Base-by-base conservation (phyloP, 805 yeast species). In the Metschnikowia dekortorum region DNA sequence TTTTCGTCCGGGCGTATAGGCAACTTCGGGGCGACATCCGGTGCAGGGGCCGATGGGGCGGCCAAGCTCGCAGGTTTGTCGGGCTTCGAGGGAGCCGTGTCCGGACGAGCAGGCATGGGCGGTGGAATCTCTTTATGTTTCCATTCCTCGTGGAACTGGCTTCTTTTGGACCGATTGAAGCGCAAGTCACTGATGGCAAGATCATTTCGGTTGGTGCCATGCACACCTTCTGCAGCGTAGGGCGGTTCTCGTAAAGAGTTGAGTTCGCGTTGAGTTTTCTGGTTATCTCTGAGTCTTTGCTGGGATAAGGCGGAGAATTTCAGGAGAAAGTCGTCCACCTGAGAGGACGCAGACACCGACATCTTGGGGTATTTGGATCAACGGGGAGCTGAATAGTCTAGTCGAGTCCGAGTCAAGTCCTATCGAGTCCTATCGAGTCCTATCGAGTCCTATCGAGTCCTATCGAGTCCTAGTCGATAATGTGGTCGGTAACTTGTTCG, bases 271-370 rank as follows among this genome's bases (percentile, higher is more conserved):
- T 68, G 72, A 8, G 73, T 59, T 42, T 65, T 62, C 29, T 67
- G 70, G 54, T 68, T 74, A 48, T 73, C 70, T 37, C 56, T 48
- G 16, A 71, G 47, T 38, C 68, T 56, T 10, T 67, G 68, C 48
- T 68, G 75, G 1, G 75, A 70, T 7, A 72, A 52, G 44, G 64
- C 61, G 4, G 76, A 72, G 18, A 72, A 54, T 34, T 61, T 62
- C 8, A 68, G 58, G 37, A 73, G 57, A 48, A 73, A 73, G 50
- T 70, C 74, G 50, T 72, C 69, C 11, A 73, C 76, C 38, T 61
- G 54, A 14, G 63, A 48, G 6, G 71, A 64, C 2, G 71, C 68
- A 28, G 71, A 65, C n/a, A 54, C 57, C 28, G 46, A 35, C 46
- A 44, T 33, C 1, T 4, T 22, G 5, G 22, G 22, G 22, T 22